Conservation (phyloP, 2,329 filamentous ascomycete species). For the Rachicladosporium sp. region DNA sequence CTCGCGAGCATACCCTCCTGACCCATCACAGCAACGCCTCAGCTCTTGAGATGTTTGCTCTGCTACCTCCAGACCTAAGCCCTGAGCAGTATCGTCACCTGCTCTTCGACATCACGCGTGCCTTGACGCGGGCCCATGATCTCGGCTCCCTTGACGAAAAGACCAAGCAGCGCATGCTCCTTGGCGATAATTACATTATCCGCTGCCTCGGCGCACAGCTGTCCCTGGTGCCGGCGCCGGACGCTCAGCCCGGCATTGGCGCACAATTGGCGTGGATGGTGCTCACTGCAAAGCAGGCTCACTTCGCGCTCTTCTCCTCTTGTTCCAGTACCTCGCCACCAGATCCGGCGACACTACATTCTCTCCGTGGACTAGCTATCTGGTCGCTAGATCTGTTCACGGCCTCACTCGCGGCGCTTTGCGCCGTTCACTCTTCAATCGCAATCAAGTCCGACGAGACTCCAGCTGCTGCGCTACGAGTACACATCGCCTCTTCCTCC, state of each 20-base stretch:
- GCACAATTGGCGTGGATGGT: constrained; percentile 65
- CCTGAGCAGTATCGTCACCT: constrained; percentile 55
- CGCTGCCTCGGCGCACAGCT: constrained; percentile 68
- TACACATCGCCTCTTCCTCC: constrained; percentile 9
- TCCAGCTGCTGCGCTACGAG: constrained; percentile 11
- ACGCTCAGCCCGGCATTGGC: constrained; percentile 46
- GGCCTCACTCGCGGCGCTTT: constrained; percentile 43
- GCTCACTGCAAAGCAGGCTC: constrained; percentile 59
- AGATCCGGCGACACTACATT: constrained; percentile 53
- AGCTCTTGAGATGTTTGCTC: constrained; percentile 36
- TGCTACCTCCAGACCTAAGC: constrained; percentile 28
- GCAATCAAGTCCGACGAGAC: background rate
- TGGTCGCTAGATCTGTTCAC: constrained; percentile 61
- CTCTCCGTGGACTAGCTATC: constrained; percentile 59
- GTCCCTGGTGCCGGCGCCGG: constrained; percentile 58
- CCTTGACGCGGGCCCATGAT: constrained; percentile 64
- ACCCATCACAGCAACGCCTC: constrained; percentile 33
- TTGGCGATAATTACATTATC: constrained; percentile 61
- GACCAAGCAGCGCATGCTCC: constrained; percentile 46
- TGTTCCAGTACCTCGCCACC: constrained; percentile 5
- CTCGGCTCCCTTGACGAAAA: constrained; percentile 65
- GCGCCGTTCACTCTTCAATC: constrained; percentile 20
- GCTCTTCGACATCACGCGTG: constrained; percentile 49
- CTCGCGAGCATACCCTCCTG: constrained; percentile 21
- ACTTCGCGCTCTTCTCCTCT: constrained; percentile 12